These are phyloP conservation scores for Phragmites australis DNA, from an alignment of 176 grass and related monocot species.

Conservation along the genomic window DNA sequence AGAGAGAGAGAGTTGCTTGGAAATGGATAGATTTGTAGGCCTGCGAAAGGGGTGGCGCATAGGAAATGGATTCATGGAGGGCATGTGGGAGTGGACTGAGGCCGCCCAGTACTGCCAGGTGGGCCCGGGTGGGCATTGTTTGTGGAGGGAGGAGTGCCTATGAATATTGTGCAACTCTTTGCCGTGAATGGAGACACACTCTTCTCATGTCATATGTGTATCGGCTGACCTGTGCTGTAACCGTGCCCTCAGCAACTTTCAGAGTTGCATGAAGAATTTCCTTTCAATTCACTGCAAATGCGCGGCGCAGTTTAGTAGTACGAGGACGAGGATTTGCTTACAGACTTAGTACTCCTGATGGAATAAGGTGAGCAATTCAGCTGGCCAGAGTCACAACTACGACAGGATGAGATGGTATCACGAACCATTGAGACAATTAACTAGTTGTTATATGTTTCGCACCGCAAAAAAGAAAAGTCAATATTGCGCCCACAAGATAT, in stretches of 20 bases:
- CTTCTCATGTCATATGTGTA: not conserved
- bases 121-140: not conserved
- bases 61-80: constrained; percentile 36
- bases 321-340: too few species aligned
- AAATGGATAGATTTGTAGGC: constrained; percentile 46
- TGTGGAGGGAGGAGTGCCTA: not conserved
- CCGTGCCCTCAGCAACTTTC: not conserved
- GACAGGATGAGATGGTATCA: not conserved
- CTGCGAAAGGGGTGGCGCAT: constrained; percentile 37
- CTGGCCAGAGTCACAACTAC: not conserved
- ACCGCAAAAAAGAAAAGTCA: constrained; percentile 14
- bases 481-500: not conserved
- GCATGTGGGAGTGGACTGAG: constrained; percentile 26
- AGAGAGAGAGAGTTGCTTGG: constrained; percentile 34
- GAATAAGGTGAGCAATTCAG: too few species aligned
- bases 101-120: not conserved
- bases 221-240: not conserved
- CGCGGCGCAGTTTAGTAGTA: not conserved
- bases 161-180: not conserved
- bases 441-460: not conserved
- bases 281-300: not conserved
- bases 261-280: not conserved
- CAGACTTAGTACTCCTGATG: too few species aligned
- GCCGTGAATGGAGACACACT: not conserved
- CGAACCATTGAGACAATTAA: too few species aligned